Evolutionary conservation across 176 grass and related monocot genomes (phyloP), one percentile per base, ranked within the genome.

Genomic region (Aegilops tauschii): DNA sequence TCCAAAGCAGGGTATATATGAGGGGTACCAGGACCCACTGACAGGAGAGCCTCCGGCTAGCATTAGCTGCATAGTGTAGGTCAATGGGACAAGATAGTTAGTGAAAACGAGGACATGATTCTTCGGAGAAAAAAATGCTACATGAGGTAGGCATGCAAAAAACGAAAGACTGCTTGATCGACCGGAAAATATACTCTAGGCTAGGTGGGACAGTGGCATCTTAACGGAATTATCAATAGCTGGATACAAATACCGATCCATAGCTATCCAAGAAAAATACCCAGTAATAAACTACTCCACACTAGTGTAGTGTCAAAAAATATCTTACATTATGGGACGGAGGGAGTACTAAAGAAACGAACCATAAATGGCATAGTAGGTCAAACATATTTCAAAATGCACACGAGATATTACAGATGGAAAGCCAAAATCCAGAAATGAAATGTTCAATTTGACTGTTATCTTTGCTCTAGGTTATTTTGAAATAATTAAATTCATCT

Each of bases 41-140:
- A 32, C 13, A 78, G 64, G 62, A 64, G 69, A 2, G 78, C 10
- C 4, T 88, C 36, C 64, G 44, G 32, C 52, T 82, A 8, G 63
- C 70, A 8, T 45, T 20, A 59, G 90, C 90, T 91, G 64, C 64
- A 85, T 36, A 49, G 45, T 49, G 47, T 20, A 28, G 18, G 39
- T 31, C 86, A 91, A 82, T 23, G 14, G 18, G 12, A 81, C 9
- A 40, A 10, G 3, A 6, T 39, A n/a, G 75, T 83, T 23, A 81
- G 29, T 25, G 6, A 72, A 30, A 16, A 10, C 20, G 17, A 6
- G 64, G 12, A 13, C 11, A 65, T 31, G 28, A 34, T 68, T 34
- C n/a, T 47, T 73, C 14, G 8, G 14, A 67, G 12, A 27, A 13
- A 2, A 20, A 21, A 36, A 13, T 28, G 61, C 12, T 61, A 34